phyloP scores from a whole-genome alignment of 352 stramenopile species.

The Globisporangium abappressorium region DNA sequence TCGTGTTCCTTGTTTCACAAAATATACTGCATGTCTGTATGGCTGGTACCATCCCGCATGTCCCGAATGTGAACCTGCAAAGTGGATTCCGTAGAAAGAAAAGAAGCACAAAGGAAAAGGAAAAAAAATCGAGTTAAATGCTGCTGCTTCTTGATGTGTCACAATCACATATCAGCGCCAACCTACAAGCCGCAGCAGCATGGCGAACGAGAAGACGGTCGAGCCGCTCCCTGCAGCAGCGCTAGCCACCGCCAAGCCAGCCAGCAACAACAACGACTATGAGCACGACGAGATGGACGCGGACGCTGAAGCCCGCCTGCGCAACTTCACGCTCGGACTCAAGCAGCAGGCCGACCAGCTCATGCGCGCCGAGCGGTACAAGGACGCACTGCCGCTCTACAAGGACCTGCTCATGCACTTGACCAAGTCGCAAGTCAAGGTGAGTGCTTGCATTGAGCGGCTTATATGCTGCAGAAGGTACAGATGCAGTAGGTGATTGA shows the following conservation, averaged over 20 bases:
- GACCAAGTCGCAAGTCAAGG: constrained; percentile 62
- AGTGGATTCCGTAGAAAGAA: not conserved
- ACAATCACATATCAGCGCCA: constrained; percentile 13
- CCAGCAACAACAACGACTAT: constrained; percentile 15
- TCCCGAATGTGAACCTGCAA: constrained; percentile 11
- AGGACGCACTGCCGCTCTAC: constrained; percentile 59
- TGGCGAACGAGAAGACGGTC: constrained; percentile 28
- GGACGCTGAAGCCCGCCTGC: constrained; percentile 46
- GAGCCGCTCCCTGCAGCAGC: constrained; percentile 13
- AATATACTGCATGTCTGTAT: not conserved
- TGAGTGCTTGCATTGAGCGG: not conserved
- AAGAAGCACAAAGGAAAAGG: not conserved
- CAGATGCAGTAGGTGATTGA: not conserved
- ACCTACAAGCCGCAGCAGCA: constrained; percentile 9
- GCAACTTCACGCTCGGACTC: constrained; percentile 35
- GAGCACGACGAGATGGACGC: constrained; percentile 32
- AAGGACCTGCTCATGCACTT: constrained; percentile 71
- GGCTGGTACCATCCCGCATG: not conserved
- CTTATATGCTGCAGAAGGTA: not conserved
- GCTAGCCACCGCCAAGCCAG: not conserved
- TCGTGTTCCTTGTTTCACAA: not conserved
- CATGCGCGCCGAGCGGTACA: constrained; percentile 44
- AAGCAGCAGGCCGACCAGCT: constrained; percentile 69
- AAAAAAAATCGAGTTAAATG: constrained; percentile 7
- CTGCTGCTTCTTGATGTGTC: constrained; percentile 1